These are phyloP conservation scores for Aspergillus ruber DNA, from an alignment of 2,329 filamentous ascomycete species.

Conservation along the genomic window DNA sequence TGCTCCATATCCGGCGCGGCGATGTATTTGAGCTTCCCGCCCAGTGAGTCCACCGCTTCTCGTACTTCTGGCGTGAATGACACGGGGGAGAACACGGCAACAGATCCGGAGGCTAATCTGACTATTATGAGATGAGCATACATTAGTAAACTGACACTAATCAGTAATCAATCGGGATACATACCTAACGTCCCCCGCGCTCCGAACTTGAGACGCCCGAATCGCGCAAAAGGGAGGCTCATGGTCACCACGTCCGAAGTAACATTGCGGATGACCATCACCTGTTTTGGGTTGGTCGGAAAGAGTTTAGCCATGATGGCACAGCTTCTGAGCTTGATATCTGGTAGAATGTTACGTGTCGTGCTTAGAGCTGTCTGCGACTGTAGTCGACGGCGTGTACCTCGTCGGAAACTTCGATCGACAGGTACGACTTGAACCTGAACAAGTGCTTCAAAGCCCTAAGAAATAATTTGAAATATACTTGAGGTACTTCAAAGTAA, in stretches of 20 bases:
- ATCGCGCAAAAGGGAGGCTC: slow-evolving; percentile 71
- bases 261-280: slow-evolving; percentile 85
- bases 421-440: too few relatives aligned
- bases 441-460: too few relatives aligned
- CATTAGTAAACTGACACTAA: not conserved
- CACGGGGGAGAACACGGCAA: slow-evolving; percentile 89
- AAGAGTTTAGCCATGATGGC: slow-evolving; percentile 45
- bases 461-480: too few relatives aligned
- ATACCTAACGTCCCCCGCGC: slow-evolving; percentile 78
- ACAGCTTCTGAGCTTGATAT: slow-evolving; percentile 1
- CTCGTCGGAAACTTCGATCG: not conserved
- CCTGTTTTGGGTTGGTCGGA: slow-evolving; percentile 64
- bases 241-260: slow-evolving; percentile 61
- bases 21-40: slow-evolving; percentile 72
- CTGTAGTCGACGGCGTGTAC: not conserved
- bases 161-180: slow-evolving; percentile 11
- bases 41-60: slow-evolving; percentile 54
- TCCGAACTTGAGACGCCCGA: slow-evolving; percentile 73
- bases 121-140: slow-evolving; percentile 45
- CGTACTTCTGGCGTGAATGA: slow-evolving; percentile 71
- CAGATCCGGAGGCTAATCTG: slow-evolving; percentile 65
- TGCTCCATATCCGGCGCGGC: slow-evolving; percentile 86
- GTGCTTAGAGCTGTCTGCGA: not conserved
- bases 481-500: too few relatives aligned
- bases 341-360: too few relatives aligned